Conservation (phyloP, 2,329 filamentous ascomycete genomes). For the Ramularia endophylla region DNA sequence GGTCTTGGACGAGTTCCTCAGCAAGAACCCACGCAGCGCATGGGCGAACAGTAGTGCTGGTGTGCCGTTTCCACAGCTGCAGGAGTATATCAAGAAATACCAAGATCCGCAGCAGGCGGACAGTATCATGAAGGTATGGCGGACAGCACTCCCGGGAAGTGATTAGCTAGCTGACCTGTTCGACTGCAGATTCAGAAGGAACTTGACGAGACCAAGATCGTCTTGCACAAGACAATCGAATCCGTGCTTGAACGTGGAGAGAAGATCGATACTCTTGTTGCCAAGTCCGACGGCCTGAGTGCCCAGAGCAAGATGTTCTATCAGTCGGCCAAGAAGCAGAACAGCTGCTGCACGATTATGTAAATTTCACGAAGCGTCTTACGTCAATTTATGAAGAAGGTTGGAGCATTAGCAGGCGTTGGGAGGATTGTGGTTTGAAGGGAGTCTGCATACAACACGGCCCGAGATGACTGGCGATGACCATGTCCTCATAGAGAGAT, state of each 20-base stretch:
- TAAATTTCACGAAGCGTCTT: constrained; percentile 23
- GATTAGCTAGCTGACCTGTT: constrained; percentile 41
- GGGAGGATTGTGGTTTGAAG: constrained; percentile 2
- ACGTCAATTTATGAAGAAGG: background rate
- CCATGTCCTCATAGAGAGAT: no score
- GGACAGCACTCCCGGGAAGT: background rate
- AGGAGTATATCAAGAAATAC: constrained; percentile 72
- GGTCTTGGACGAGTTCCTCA: constrained; percentile 78
- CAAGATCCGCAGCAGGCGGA: constrained; percentile 86
- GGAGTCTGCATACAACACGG: background rate
- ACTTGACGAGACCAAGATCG: constrained; percentile 94
- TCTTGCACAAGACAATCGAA: constrained; percentile 95
- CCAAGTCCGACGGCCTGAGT: constrained; percentile 87
- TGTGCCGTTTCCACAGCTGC: constrained; percentile 62
- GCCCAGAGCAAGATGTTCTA: constrained; percentile 98
- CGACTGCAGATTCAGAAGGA: constrained; percentile 73
- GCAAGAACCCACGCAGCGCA: constrained; percentile 63
- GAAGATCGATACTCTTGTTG: constrained; percentile 91
- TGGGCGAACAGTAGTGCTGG: constrained; percentile 51
- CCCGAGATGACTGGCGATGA: no score
- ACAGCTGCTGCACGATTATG: constrained; percentile 55
- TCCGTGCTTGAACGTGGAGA: constrained; percentile 85
- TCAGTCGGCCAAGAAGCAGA: constrained; percentile 60
- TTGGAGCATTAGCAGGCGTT: constrained; percentile 10
- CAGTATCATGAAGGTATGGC: constrained; percentile 55